Base-by-base conservation (phyloP, 768 basidiomycete species). In the Dentipellis fragilis region DNA sequence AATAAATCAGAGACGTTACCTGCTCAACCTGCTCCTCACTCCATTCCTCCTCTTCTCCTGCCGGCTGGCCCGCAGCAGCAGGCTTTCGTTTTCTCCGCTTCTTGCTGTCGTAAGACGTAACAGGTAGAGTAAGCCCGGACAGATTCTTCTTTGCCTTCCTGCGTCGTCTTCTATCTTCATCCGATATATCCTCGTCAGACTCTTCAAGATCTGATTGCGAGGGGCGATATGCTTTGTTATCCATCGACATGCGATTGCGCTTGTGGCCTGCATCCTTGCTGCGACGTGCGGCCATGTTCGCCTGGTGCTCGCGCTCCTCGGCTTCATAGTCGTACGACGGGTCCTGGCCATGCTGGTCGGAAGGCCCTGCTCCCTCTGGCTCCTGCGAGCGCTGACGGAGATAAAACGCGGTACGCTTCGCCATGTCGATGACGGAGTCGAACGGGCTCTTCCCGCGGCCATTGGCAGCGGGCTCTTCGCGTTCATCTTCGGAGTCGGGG, bases 161-260 rank as follows among this genome's bases (percentile, higher is more conserved):
- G 64, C 74, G 76, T 62, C 73, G 75, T 56, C 75, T 81, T 52
- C 71, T 73, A 34, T 75, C 80, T 22, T 78, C 74, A 50, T 80
- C 79, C 1, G 73, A 73, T 51, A 71, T 71, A 51, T 84, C 82
- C 36, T 82, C 84, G 7, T 83, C 81, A 8, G 79, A 77, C 40
- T 72, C 75, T 40, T 89, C 87, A 36, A 80, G 61, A 60, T 87
- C 86, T 8, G 83, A 85, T 54, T 68, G 66, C 1, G 80, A 69
- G 17, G 89, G 89, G 53, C 78, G 78, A 63, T 91, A 93, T 0
- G 89, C 89, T 66, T 86, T 88, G 70, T 91, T 89, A 67, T 92
- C 90, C 21, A 72, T 63, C 0, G 85, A 86, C 58, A 89, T 87
- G 35, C 84, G 80, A 61, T 76, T 77, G 22, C 81, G 79, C 65